A percentile compares a stretch with the other conserved stretches of the same genome.
phyloP scores from a whole-genome alignment of 768 basidiomycete species.

The Tulasnella sp. region DNA sequence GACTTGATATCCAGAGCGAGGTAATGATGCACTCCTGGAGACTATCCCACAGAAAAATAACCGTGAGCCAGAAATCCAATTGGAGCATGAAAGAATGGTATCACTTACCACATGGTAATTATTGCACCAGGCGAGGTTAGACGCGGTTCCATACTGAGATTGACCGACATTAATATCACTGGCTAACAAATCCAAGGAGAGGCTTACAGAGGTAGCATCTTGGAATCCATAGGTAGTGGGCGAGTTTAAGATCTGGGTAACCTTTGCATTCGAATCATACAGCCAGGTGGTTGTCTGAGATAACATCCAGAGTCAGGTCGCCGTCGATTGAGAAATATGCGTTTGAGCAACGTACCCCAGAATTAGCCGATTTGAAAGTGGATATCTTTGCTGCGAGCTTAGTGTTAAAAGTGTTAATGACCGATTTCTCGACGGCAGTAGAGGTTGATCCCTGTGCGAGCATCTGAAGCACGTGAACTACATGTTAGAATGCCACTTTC shows the following conservation, averaged over 20 bases:
- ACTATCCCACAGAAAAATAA: background rate
- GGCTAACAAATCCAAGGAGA: background rate
- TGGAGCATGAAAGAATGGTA: background rate
- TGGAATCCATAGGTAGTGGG: conserved; percentile 41
- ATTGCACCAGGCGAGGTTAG: conserved; percentile 10
- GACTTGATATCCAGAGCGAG: background rate
- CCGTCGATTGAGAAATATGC: too few species aligned
- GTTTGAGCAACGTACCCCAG: conserved; percentile 20
- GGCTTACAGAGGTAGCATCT: conserved; percentile 32
- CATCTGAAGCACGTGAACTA: background rate
- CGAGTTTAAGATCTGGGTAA: conserved; percentile 31
- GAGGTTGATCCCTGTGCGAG: background rate
- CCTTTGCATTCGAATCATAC: conserved; percentile 38
- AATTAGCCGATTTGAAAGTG: conserved; percentile 33
- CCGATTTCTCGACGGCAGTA: background rate
- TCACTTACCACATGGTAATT: conserved; percentile 8
- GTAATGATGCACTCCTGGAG: background rate
- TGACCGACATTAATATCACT: background rate
- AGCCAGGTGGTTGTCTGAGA: conserved; percentile 33
- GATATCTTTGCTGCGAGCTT: conserved; percentile 27
- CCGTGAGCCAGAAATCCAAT: background rate
- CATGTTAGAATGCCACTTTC: background rate
- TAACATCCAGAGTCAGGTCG: background rate
- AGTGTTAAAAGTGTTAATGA: background rate
- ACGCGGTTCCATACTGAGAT: conserved; percentile 3